Evolutionary conservation across 139 green algal species (phyloP).

Genomic region (Astrephomene gubernaculifera): DNA sequence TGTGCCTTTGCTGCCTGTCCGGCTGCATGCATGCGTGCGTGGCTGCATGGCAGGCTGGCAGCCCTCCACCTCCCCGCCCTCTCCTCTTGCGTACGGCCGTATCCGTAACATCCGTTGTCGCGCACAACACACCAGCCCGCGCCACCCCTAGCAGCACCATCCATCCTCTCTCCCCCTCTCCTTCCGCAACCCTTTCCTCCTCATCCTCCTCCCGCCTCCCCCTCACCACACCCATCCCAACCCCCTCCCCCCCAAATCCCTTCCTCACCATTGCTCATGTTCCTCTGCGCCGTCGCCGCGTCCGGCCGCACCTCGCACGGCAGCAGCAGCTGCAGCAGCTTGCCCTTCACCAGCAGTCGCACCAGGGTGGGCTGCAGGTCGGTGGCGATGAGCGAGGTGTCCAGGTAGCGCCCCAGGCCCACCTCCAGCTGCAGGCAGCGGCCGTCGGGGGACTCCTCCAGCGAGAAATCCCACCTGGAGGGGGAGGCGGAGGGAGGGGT

Average conservation of each 20-base stretch:
- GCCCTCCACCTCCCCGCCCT: too few species aligned
- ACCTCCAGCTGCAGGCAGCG: constrained; percentile 78
- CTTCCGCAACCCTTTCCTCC: too few species aligned
- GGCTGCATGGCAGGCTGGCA: too few species aligned
- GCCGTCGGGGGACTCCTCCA: constrained; percentile 75
- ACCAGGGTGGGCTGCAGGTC: constrained; percentile 86
- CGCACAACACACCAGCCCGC: too few species aligned
- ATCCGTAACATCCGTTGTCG: too few species aligned
- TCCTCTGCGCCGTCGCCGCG: constrained; percentile 69
- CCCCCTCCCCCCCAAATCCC: neutral
- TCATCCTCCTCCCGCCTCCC: too few species aligned
- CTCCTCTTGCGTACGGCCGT: too few species aligned
- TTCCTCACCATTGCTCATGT: constrained; percentile 35
- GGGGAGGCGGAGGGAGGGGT: neutral
- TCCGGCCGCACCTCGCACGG: constrained; percentile 76
- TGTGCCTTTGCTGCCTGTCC: too few species aligned
- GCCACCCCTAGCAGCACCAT: too few species aligned
- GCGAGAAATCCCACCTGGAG: constrained; percentile 74
- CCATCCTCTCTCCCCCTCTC: too few species aligned
- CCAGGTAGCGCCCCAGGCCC: constrained; percentile 79
- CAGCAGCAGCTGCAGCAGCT: constrained; percentile 87
- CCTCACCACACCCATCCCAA: too few species aligned
- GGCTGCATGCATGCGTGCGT: too few species aligned
- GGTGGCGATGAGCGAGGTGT: constrained; percentile 82
- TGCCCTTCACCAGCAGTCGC: constrained; percentile 88